Percentiles rank a stretch among this genome's conserved stretches.
phyloP scores from a whole-genome alignment of 192 early-diverging fungal species.

The Umbelopsis sp. region DNA sequence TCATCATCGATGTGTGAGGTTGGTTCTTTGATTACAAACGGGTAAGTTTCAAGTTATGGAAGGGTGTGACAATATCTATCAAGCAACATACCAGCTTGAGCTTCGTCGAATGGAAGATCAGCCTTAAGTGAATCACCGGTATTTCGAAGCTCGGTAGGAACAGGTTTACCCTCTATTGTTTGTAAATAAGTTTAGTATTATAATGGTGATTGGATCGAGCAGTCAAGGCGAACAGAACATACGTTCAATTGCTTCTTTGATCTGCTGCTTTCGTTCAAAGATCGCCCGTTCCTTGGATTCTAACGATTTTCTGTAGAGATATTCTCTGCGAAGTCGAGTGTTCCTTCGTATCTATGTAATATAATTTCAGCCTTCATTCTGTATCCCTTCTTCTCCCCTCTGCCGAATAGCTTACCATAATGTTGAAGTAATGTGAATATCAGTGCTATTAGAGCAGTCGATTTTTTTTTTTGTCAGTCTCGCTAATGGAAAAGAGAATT shows the following conservation, averaged over 20 bases:
- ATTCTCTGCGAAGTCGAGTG: slow-evolving; percentile 89
- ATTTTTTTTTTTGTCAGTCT: slow-evolving; percentile 10
- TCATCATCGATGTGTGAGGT: slow-evolving; percentile 94
- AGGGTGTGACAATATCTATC: background rate
- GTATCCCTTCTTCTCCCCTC: background rate
- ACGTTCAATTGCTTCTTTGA: slow-evolving; percentile 90
- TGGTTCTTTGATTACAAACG: slow-evolving; percentile 44
- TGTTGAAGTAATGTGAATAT: background rate
- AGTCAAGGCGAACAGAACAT: slow-evolving; percentile 3
- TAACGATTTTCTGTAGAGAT: slow-evolving; percentile 94
- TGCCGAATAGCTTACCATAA: background rate
- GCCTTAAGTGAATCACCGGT: slow-evolving; percentile 75
- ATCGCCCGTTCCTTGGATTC: slow-evolving; percentile 92
- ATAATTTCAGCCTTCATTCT: background rate
- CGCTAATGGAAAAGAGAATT: background rate
- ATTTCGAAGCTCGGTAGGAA: slow-evolving; percentile 85
- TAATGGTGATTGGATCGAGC: background rate
- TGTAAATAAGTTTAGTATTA: background rate
- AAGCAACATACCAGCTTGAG: slow-evolving; percentile 62
- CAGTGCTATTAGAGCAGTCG: background rate
- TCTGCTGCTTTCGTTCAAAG: slow-evolving; percentile 91
- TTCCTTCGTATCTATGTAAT: slow-evolving; percentile 75
- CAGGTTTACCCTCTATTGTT: slow-evolving; percentile 75
- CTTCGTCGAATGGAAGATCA: slow-evolving; percentile 89
- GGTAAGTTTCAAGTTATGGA: background rate